Percentiles rank a stretch among this genome's conserved stretches.
Evolutionary conservation across 2,329 filamentous ascomycete genomes (phyloP).

Genomic region (Colletotrichum sublineola): DNA sequence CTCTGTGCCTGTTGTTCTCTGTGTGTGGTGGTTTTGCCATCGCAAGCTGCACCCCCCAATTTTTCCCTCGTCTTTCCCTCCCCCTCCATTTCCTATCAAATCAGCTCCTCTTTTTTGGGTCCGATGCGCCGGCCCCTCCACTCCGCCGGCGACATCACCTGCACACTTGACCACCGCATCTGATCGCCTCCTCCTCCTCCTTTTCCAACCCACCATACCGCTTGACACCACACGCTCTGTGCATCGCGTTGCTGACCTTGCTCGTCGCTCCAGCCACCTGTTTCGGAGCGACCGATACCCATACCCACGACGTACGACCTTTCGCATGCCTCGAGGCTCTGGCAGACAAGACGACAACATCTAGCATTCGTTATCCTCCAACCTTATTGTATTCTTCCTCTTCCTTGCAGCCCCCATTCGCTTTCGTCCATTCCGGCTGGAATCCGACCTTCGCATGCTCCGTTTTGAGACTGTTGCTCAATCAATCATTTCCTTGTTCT

Average conservation of each 20-base stretch:
- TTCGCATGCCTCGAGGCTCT: conserved; percentile 34
- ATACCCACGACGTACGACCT: conserved; percentile 6
- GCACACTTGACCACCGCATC: conserved; percentile 16
- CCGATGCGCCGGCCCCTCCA: conserved; percentile 42
- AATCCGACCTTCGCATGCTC: conserved; percentile 33
- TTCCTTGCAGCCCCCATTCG: not conserved
- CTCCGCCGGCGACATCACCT: conserved; percentile 35
- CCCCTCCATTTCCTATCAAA: conserved; percentile 32
- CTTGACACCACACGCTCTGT: conserved; percentile 1
- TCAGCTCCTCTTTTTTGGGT: conserved; percentile 40
- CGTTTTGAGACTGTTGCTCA: conserved; percentile 4
- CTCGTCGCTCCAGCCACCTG: conserved; percentile 11
- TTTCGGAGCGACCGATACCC: conserved; percentile 38
- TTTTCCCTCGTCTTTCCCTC: conserved; percentile 31
- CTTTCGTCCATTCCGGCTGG: conserved; percentile 8
- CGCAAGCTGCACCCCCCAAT: conserved; percentile 17
- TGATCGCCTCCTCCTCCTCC: not conserved
- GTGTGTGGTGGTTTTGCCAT: not conserved
- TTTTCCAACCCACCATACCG: not conserved
- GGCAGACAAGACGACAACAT: conserved; percentile 29
- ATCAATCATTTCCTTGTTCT: conserved; percentile 12
- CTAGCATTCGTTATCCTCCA: conserved; percentile 12
- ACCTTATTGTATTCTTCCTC: not conserved
- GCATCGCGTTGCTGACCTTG: conserved; percentile 11
- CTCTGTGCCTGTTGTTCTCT: not conserved